Evolutionary conservation across 345 rosid species (phyloP).

Genomic region (Murraya koenigii): DNA sequence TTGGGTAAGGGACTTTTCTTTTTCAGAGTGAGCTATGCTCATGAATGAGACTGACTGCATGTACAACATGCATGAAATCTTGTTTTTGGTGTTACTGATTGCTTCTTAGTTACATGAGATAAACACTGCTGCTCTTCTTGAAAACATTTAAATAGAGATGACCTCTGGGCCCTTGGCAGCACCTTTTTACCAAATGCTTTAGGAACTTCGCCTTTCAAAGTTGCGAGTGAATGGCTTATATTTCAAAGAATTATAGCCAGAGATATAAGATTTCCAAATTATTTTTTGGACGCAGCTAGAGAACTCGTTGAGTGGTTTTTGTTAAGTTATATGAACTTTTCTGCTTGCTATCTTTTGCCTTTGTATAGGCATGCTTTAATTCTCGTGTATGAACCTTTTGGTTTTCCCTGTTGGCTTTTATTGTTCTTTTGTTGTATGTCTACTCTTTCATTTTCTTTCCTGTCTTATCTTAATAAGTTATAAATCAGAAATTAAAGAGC

Average conservation of each 20-base stretch:
- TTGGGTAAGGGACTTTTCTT: constrained; percentile 54
- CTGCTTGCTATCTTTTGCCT: background rate
- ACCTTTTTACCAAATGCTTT: constrained; percentile 99
- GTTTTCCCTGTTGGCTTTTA: background rate
- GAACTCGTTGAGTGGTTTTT: constrained; percentile 77
- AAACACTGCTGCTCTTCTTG: constrained; percentile 30
- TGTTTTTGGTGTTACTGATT: background rate
- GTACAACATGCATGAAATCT: background rate
- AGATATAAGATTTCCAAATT: constrained; percentile 85
- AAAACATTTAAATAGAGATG: constrained; percentile 84
- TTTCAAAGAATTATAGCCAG: constrained; percentile 95
- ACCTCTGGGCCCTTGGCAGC: constrained; percentile 99
- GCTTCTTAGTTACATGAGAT: constrained; percentile 25
- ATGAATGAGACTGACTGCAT: background rate
- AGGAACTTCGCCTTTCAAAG: constrained; percentile 97
- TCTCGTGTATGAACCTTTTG: background rate
- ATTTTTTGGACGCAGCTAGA: constrained; percentile 86
- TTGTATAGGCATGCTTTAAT: background rate
- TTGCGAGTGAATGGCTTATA: constrained; percentile 97
- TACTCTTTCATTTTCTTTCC: background rate
- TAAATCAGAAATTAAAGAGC: background rate
- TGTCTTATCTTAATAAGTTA: too few species aligned
- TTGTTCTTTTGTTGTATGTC: background rate
- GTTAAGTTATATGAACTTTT: constrained; percentile 46
- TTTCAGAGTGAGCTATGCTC: background rate